Evolutionary conservation across 106 monocot genomes (phyloP).

Genomic region (Platanthera guangdongensis): DNA sequence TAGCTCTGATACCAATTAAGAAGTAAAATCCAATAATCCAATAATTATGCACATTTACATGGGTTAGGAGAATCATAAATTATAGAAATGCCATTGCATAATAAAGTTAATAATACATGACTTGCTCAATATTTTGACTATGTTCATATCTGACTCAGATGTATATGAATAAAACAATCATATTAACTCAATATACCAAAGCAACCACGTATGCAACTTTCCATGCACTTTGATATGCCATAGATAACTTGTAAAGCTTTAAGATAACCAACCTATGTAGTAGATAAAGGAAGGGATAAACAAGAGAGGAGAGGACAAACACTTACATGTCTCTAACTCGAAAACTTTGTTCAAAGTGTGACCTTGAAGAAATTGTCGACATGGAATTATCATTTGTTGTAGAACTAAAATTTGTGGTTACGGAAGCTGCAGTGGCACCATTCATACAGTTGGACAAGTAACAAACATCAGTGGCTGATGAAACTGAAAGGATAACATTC

Average conservation of each 20-base stretch:
- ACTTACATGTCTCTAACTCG: conserved; percentile 37
- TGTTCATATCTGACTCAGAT: too few species aligned
- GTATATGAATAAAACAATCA: background rate
- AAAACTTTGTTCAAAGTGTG: conserved; percentile 19
- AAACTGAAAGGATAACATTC: conserved; percentile 8
- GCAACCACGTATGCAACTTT: background rate
- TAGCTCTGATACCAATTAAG: too few species aligned
- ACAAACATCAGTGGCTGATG: background rate
- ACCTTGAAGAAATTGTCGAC: conserved; percentile 18
- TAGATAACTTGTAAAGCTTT: background rate
- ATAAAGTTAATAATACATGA: too few species aligned
- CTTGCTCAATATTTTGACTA: too few species aligned
- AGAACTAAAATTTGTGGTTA: background rate
- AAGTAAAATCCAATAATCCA: too few species aligned
- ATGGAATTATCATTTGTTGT: background rate
- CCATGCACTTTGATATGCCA: background rate
- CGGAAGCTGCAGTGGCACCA: background rate
- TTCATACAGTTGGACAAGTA: background rate
- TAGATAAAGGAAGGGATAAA: background rate
- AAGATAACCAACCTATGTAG: background rate
- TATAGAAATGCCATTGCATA: too few species aligned
- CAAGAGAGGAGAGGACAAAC: background rate
- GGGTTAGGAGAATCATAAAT: too few species aligned
- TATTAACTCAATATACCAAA: background rate
- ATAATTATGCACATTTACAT: too few species aligned